A percentile compares a stretch with the other conserved stretches of the same genome.
These are phyloP conservation scores for Gracilaria gracilis DNA, from an alignment of 23 red algal species.

Conservation along the genomic window DNA sequence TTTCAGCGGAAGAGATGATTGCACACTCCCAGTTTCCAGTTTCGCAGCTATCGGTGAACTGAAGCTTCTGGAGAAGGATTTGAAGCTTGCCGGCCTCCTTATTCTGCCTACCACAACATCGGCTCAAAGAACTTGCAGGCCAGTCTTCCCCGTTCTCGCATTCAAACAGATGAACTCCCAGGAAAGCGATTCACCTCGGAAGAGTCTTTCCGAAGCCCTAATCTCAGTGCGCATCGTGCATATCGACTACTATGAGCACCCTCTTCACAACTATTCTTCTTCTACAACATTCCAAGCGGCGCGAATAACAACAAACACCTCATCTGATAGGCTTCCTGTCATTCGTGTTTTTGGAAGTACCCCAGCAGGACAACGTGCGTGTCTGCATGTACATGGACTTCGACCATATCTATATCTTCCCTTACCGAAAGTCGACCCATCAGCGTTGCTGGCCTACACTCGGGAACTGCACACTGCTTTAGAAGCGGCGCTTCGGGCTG, in stretches of 20 bases:
- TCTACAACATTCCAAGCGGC: slow-evolving; percentile 61
- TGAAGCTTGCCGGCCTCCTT: background rate
- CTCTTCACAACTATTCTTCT: slow-evolving; percentile 45
- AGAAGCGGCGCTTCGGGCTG: slow-evolving; percentile 19
- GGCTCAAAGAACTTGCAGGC: background rate
- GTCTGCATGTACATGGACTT: slow-evolving; percentile 89
- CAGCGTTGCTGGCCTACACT: background rate
- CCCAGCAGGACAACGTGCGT: slow-evolving; percentile 76
- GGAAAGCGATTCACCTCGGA: background rate
- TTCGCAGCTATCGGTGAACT: background rate
- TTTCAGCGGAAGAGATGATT: background rate
- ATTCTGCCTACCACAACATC: background rate
- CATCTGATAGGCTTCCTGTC: slow-evolving; percentile 72
- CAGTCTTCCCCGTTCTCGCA: background rate
- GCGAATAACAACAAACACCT: slow-evolving; percentile 3
- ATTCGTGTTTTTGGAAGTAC: slow-evolving; percentile 94
- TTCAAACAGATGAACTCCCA: background rate
- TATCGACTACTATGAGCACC: slow-evolving; percentile 66
- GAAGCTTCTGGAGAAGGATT: background rate
- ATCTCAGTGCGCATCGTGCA: slow-evolving; percentile 71
- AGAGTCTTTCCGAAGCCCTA: slow-evolving; percentile 36
- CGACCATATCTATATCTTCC: slow-evolving; percentile 87
- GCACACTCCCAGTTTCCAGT: background rate
- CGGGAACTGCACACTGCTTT: background rate
- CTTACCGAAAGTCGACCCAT: slow-evolving; percentile 30